A percentile compares a stretch with the other conserved stretches of the same genome.
These are phyloP conservation scores for Termitomyces sp. DNA, from an alignment of 768 basidiomycete species.

Conservation along the genomic window DNA sequence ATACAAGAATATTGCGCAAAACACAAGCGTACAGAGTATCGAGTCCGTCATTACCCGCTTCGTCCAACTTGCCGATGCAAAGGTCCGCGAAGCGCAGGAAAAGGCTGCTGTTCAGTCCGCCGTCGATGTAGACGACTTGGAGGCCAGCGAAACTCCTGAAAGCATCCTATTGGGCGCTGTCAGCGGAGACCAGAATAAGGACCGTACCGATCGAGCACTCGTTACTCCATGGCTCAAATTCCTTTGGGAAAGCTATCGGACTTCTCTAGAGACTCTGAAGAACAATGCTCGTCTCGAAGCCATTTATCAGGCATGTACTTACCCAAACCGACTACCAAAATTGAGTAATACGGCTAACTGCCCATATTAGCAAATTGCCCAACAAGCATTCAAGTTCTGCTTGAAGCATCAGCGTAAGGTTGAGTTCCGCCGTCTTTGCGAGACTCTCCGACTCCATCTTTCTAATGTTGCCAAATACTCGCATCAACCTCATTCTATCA, in stretches of 20 bases:
- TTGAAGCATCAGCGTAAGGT: conserved; percentile 90
- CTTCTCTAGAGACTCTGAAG: conserved; percentile 91
- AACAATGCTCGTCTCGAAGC: conserved; percentile 90
- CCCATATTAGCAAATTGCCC: conserved; percentile 78
- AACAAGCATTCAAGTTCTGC: conserved; percentile 97
- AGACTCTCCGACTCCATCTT: conserved; percentile 93
- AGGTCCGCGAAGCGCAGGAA: conserved; percentile 83
- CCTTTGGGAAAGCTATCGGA: conserved; percentile 98
- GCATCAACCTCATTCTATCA: conserved; percentile 91
- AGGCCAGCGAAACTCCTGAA: conserved; percentile 93
- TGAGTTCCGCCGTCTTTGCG: conserved; percentile 95
- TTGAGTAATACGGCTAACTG: not conserved
- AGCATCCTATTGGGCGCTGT: conserved; percentile 89
- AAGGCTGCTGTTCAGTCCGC: conserved; percentile 76
- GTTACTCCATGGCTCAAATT: conserved; percentile 98
- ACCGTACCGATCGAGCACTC: conserved; percentile 89
- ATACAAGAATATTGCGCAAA: conserved; percentile 98
- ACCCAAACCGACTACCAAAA: not conserved
- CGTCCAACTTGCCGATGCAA: conserved; percentile 74
- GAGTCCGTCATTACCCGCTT: conserved; percentile 89
- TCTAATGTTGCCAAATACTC: conserved; percentile 94
- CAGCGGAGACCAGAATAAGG: conserved; percentile 85
- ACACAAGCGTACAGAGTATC: conserved; percentile 85
- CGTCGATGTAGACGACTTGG: conserved; percentile 90
- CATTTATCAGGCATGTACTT: conserved; percentile 81